Base-by-base conservation (phyloP, 2,329 filamentous ascomycete genomes). In the Phaeosphaeria sp. region DNA sequence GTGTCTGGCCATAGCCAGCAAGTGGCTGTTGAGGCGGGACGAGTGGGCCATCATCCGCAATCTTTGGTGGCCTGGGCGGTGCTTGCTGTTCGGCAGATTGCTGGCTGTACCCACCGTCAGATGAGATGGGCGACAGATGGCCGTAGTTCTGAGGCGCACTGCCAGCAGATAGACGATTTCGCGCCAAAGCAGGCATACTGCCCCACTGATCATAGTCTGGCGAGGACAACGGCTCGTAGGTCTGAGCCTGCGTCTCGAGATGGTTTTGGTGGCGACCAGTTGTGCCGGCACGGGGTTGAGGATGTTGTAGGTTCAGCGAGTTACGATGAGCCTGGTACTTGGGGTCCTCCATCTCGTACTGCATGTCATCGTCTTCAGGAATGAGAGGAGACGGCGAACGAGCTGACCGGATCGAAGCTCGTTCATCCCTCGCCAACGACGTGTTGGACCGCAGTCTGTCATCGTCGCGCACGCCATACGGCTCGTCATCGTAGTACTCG, bases 251-350 rank as follows among this genome's bases (percentile, higher is more conserved):
- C 9, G 84, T 86, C 78, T 94, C 91, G 20, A 93, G 82, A 1
- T 89, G 86, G 23, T 86, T 90, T 67, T 90, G 88, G 76, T 92
- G 91, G 23, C 89, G 87, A 72, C 90, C 87, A 0, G 89, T 91
- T 55, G 90, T 88, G 0, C 90, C 90, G 18, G 86, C 87, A 25
- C 90, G 83, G 9, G 91, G 91, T 73, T 93, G 90, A 6, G 91
- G 91, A 75, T 94, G 91, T 72, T 92, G 87, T 41, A 94, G 80
- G 68, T 92, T 92, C 55, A 93, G 76, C 23, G 90, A 93, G 78
- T 93, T 91, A 66, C 91, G 88, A 74, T 93, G 90, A 55, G 90
- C 90, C 75, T 90, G 89, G 76, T 93, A 93, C 76, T 93, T 93
- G 47, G 90, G 90, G 65, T 93, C 89, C 42, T 83, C 81, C 61